Percentiles rank a stretch among this genome's conserved stretches.
Conservation (phyloP, 805 yeast species). For the Myxozyma neotropica region DNA sequence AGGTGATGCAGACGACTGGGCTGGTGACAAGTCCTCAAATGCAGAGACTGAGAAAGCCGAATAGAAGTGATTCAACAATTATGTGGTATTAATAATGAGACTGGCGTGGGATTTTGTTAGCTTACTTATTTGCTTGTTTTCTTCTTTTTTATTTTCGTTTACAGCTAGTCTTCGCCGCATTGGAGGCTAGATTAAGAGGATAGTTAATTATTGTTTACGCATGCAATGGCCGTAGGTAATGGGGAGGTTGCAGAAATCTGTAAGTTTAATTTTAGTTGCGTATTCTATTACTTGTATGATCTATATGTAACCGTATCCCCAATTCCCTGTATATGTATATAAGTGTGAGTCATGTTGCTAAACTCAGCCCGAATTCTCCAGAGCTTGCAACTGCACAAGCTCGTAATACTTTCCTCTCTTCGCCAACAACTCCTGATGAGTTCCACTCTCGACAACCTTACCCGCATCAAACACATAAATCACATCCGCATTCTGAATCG, state of each 20-base stretch:
- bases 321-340: no score
- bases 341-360: no score
- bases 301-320: no score
- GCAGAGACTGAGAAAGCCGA: neutral
- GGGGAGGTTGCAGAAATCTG: no score
- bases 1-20: slow-evolving; percentile 19
- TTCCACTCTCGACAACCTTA: slow-evolving; percentile 54
- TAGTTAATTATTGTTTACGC: neutral
- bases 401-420: slow-evolving; percentile 45
- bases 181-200: neutral
- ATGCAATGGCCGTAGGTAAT: no score
- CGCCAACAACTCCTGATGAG: slow-evolving; percentile 47
- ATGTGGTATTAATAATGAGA: neutral
- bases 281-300: no score
- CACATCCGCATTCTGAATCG: slow-evolving; percentile 56
- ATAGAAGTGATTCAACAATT: neutral
- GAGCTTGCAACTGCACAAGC: slow-evolving; percentile 45
- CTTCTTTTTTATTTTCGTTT: neutral
- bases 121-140: neutral
- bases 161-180: no score
- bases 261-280: no score
- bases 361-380: neutral
- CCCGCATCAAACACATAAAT: slow-evolving; percentile 60
- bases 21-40: slow-evolving; percentile 4
- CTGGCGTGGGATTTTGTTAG: neutral